Base-by-base conservation (phyloP, 1,284 basidiomycete species). In the Paramarasmius palmivorus region DNA sequence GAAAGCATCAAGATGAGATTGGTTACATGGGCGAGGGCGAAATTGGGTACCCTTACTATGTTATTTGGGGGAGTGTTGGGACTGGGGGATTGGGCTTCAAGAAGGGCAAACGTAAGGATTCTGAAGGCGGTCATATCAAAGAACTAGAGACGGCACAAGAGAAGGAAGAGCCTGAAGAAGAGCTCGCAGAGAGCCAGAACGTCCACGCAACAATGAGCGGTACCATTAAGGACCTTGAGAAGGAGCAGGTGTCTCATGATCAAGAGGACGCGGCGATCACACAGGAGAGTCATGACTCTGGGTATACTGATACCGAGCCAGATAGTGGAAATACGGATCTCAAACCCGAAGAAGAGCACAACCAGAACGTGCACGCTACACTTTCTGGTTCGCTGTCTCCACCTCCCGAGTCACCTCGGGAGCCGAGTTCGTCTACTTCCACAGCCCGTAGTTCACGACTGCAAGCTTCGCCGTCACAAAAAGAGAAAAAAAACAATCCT, bases 201-300 rank as follows among this genome's bases (percentile, higher is more conserved):
- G 25, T 46, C 17, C 44, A 46, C 14, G 44, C 44, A n/a, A 46
- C 44, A n/a, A 14, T 46, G 23, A 46, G 44, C 25, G 44, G 44
- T 9, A 46, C 44, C 17, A 14, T 46, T n/a, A 26, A 46, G 12
- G 29, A 32, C 12, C 29, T 6, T 6, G 29, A 32, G 6, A 32
- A 12, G 29, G 29, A 32, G 29, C 6, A 32, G 12, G n/a, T 26
- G 10, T 26, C 44, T 14, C 29, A 32, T 6, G 29, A 32, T 12
- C 29, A 32, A 12, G 29, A 32, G 29, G n/a, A 26, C 14, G 15
- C 23, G 12, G 17, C 44, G 3, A 22, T 26, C 4, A 29, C 17
- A 32, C 44, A 23, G 15, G 25, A 17, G 14, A 32, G 29, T 32
- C 6, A 6, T 32, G 29, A 32, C 12, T 32, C 29, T 32, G 14